Evolutionary conservation across 1,284 basidiomycete species (phyloP).

Genomic region (Neonothopanus nambi): DNA sequence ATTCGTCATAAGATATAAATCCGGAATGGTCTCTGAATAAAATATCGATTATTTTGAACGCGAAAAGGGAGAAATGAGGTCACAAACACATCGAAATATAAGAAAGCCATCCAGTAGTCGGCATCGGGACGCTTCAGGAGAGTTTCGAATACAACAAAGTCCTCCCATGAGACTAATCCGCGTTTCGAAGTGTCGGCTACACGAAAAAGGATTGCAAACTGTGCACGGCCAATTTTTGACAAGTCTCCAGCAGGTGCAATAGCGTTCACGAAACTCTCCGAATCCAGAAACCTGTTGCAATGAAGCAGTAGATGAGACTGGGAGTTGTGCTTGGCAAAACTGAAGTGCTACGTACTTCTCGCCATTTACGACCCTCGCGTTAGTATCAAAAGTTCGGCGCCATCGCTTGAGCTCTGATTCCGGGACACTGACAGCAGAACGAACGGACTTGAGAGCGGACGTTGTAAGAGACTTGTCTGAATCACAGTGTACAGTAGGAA

Average conservation of each 20-base stretch:
- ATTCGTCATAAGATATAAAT: constrained; percentile 88
- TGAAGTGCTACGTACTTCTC: constrained; percentile 67
- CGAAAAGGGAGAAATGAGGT: constrained; percentile 6
- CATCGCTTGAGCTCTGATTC: constrained; percentile 85
- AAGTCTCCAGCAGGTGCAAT: constrained; percentile 86
- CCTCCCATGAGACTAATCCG: constrained; percentile 88
- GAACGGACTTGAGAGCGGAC: constrained; percentile 63
- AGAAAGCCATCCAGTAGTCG: constrained; percentile 95
- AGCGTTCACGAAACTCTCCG: constrained; percentile 87
- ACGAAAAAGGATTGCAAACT: constrained; percentile 87
- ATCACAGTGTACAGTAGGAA: constrained; percentile 57
- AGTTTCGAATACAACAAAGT: constrained; percentile 93
- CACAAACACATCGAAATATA: constrained; percentile 91
- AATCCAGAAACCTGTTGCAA: constrained; percentile 69
- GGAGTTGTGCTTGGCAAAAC: not conserved
- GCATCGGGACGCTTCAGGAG: constrained; percentile 88
- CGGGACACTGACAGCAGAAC: constrained; percentile 67
- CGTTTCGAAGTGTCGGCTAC: constrained; percentile 83
- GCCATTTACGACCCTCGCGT: constrained; percentile 73
- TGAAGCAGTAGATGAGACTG: not conserved
- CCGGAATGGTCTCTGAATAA: constrained; percentile 77
- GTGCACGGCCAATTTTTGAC: constrained; percentile 79
- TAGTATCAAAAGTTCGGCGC: constrained; percentile 82
- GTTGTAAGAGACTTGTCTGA: constrained; percentile 38
- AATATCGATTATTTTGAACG: not conserved